These are phyloP conservation scores for Candida ipomoeae DNA, from an alignment of 805 yeast genomes.

Conservation along the genomic window DNA sequence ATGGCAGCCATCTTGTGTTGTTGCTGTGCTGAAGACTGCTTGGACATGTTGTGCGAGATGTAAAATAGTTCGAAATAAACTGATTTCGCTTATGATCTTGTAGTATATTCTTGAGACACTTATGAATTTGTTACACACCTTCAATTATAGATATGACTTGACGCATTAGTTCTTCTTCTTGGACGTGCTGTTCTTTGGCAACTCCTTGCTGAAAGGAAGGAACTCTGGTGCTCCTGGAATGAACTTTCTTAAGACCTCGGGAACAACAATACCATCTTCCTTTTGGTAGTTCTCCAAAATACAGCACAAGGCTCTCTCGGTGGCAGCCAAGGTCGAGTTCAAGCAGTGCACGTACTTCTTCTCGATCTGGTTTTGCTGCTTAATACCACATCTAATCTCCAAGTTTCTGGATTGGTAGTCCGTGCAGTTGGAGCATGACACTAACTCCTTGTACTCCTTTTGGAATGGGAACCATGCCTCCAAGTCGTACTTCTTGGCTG, in stretches of 20 bases:
- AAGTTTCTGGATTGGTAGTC: conserved; percentile 98
- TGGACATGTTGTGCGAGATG: conserved; percentile 12
- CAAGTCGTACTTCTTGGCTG: conserved; percentile 96
- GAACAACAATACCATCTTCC: conserved; percentile 88
- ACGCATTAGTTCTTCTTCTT: conserved; percentile 46
- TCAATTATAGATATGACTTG: too few species aligned
- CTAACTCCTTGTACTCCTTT: conserved; percentile 96
- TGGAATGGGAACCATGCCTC: conserved; percentile 99
- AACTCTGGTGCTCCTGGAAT: conserved; percentile 99
- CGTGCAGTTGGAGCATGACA: conserved; percentile 98
- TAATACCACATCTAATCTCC: conserved; percentile 98
- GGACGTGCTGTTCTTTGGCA: conserved; percentile 92
- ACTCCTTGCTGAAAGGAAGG: conserved; percentile 82
- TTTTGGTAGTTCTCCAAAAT: conserved; percentile 96
- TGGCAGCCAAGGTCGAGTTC: conserved; percentile 95
- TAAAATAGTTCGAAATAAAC: neutral
- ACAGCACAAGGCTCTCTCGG: conserved; percentile 98
- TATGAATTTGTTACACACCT: too few species aligned
- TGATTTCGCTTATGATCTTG: neutral
- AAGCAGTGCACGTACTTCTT: conserved; percentile 98
- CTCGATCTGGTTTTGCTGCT: conserved; percentile 89
- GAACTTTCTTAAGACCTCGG: conserved; percentile 92
- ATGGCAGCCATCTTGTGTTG: conserved; percentile 20
- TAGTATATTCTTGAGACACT: neutral
- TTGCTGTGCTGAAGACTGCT: conserved; percentile 21